Conservation (phyloP, 1,284 basidiomycete genomes). For the Ganoderma multipileum region DNA sequence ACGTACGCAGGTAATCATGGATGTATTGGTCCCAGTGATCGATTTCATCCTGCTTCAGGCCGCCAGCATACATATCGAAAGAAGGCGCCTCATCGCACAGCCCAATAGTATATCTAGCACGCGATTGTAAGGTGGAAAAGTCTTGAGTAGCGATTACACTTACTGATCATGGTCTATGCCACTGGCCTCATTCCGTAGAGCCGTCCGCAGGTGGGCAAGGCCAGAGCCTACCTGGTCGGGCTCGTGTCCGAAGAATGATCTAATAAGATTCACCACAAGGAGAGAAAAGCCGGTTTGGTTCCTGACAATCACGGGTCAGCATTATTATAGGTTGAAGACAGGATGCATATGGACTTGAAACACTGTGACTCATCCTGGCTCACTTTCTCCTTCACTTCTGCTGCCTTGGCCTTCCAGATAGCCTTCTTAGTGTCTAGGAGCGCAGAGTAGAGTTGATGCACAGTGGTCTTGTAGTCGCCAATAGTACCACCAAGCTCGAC, state of each 20-base stretch:
- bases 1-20: not conserved
- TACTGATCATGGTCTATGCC: not conserved
- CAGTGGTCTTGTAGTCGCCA: not conserved
- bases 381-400: not conserved
- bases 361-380: not conserved
- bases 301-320: not conserved
- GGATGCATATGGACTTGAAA: not conserved
- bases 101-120: not conserved
- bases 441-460: not conserved
- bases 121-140: not conserved
- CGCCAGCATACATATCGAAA: not conserved
- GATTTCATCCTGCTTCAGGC: not conserved
- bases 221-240: not conserved
- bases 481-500: not conserved
- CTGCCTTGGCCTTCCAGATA: not conserved
- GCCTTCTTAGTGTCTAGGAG: not conserved
- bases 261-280: not conserved
- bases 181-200: not conserved
- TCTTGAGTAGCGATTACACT: not conserved
- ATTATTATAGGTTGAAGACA: too few relatives aligned
- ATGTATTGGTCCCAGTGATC: not conserved
- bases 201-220: not conserved
- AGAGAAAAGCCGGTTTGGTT: not conserved
- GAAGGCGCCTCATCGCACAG: not conserved
- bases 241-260: not conserved